Evolutionary conservation across 2,329 filamentous ascomycete genomes (phyloP), one percentile per base, ranked within the genome.

Genomic region (Calonectria henricotiae): DNA sequence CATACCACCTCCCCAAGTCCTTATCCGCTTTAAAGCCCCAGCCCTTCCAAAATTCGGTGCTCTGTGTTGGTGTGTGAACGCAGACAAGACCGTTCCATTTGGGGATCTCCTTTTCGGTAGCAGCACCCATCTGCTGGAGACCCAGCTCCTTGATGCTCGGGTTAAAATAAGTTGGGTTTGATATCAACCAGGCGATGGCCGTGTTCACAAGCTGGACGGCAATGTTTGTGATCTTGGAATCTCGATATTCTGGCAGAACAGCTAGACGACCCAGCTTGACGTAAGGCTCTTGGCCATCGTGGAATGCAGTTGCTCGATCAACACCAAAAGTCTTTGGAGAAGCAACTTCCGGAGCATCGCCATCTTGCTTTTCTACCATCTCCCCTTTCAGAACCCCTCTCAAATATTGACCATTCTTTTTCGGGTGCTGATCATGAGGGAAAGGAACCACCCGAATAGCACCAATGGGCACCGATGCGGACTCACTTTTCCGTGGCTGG

Each of bases 361-460:
- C 64, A 11, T 55, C 47, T 7, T 66, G 15, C 6, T 71, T 25
- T 43, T 55, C 9, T 1, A 39, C 55, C 1, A 72, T 64, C 25
- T 79, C 75, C 25, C 74, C 77, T 68, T 81, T 75, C 32, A 87
- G 76, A 15, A 81, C 75, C 41, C 85, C 85, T 71, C 85, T 83
- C 69, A 84, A 82, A 77, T 90, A 90, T 30, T 78, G 78, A 6
- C 83, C 86, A 5, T 86, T 89, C 0, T 81, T 78, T 73, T 84
- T 78, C 49, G 90, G 90, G 81, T 96, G 90, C 37, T 90, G 85
- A 11, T 85, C 84, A 77, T 97, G 93, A 1, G 94, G 94, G 62
- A 94, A 94, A 0, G 95, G 95, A 0, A 97, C 93, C 12, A 97
- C 85, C 25, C 95, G 90, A 69, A 97, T 88, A 1, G 93, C 94